Evolutionary conservation across 352 stramenopile genomes (phyloP), one percentile per base, ranked within the genome.

Genomic region (Phytophthora niederhauseri): DNA sequence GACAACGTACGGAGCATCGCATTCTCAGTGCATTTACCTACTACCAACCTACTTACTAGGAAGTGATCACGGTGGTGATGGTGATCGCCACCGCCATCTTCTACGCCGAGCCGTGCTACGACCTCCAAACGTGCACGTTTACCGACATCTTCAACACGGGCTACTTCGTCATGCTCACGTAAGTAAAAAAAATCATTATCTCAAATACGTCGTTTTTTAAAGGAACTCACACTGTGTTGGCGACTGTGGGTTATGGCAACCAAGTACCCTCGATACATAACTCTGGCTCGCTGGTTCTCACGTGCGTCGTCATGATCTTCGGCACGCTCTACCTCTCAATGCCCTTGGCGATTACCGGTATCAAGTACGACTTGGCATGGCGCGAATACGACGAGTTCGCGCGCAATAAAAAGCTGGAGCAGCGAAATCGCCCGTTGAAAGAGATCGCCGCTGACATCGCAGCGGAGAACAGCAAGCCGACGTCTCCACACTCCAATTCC

Each of bases 121-220:
- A 85, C 49, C 57, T 83, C 6, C 22, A 73, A 5, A 73, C 65
- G 12, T 85, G 75, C 61, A 70, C 64, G 4, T 86, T 86, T 57
- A 83, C 76, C 5, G 78, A 84, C 57, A 80, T 86, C 48, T 84
- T 86, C 62, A 86, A 86, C 61, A 60, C 78, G 3, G 76, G 64
- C 22, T 86, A 86, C 66, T 86, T 78, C 22, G 66, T 82, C 43
- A 86, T 86, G 76, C 43, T 78, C 56, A 86, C 78, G 72, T 83
- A 77, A 20, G 26, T 54, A 50, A 41, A 48, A 11, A 45, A n/a
- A 45, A 34, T 34, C 30, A 34, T 12, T 45, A 45, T 5, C 36
- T 15, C 4, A 0, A 45, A 45, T 6, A 6, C n/a, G n/a, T n/a
- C n/a, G n/a, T n/a, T n/a, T n/a, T n/a, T 45, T 15, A 7, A 5